Percentiles rank a stretch among this genome's conserved stretches.
Conservation (phyloP, 2,329 filamentous ascomycete genomes). For the Xylaria sp. region DNA sequence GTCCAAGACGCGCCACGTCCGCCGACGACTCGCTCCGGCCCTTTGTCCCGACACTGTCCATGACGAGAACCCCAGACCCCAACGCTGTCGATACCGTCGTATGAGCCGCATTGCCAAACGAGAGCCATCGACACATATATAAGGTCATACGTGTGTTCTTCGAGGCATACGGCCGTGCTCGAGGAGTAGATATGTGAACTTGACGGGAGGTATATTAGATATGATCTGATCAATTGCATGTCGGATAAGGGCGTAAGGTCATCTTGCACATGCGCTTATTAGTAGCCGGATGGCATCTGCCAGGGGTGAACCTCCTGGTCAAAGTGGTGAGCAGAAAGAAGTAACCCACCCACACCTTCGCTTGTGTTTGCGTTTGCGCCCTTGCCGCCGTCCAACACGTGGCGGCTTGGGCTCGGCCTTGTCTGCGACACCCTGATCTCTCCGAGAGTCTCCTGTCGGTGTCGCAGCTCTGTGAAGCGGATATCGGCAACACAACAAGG, state of each 20-base stretch:
- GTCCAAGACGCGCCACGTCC: conserved; percentile 57
- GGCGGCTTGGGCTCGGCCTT: no score
- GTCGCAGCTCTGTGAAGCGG: no score
- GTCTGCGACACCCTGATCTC: no score
- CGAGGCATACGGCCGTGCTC: conserved; percentile 69
- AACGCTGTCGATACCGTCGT: conserved; percentile 70
- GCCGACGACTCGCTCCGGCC: conserved; percentile 77
- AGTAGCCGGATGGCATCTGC: conserved; percentile 79
- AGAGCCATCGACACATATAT: conserved; percentile 70
- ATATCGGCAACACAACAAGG: no score
- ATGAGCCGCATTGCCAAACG: conserved; percentile 81
- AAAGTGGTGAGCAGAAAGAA: conserved; percentile 76
- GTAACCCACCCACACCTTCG: no score
- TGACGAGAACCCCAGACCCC: conserved; percentile 73
- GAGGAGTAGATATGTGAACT: conserved; percentile 78
- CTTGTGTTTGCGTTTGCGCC: no score
- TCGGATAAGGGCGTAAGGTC: conserved; percentile 67
- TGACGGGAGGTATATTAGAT: conserved; percentile 70
- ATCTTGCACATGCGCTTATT: conserved; percentile 82
- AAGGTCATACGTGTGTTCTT: conserved; percentile 73
- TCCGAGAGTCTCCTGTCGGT: no score
- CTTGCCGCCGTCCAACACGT: no score
- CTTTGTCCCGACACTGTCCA: conserved; percentile 77
- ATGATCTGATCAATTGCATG: conserved; percentile 78
- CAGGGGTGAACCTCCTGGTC: conserved; percentile 68